Evolutionary conservation across 331 rosid genomes (phyloP).

Genomic region (Acacia pycnantha): DNA sequence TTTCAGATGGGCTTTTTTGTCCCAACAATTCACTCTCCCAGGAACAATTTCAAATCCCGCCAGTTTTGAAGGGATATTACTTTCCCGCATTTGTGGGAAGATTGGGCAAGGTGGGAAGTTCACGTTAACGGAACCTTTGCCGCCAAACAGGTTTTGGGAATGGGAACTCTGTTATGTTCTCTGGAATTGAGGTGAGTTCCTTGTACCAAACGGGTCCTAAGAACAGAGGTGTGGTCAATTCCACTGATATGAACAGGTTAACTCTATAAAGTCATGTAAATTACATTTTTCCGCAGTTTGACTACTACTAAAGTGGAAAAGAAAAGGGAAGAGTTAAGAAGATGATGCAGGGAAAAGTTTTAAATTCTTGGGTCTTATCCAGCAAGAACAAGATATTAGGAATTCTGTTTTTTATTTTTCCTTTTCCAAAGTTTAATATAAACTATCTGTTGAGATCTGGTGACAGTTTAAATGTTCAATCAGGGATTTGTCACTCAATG

Average conservation of each 20-base stretch:
- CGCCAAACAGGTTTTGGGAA: too few species aligned
- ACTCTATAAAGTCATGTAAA: background rate
- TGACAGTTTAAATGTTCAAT: background rate
- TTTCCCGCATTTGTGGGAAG: too few species aligned
- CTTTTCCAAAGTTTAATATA: constrained; percentile 10
- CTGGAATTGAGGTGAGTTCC: too few species aligned
- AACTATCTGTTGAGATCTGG: background rate
- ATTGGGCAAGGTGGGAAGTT: too few species aligned
- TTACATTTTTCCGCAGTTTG: background rate
- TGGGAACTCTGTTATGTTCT: too few species aligned
- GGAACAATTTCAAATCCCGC: too few species aligned
- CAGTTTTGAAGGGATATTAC: too few species aligned
- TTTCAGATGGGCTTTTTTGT: too few species aligned
- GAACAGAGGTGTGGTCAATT: background rate
- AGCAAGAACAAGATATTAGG: constrained; percentile 6
- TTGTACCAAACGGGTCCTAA: background rate
- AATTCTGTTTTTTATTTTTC: background rate
- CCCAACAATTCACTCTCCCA: too few species aligned
- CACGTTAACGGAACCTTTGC: too few species aligned
- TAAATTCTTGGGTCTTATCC: constrained; percentile 25
- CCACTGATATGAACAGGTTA: background rate
- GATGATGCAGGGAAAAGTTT: constrained; percentile 9
- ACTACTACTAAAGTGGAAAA: background rate
- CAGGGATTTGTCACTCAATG: background rate
- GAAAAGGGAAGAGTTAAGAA: constrained; percentile 3